A percentile compares a stretch with the other conserved stretches of the same genome.
phyloP scores from a whole-genome alignment of 257 asterid species.

The Catharanthus roseus region DNA sequence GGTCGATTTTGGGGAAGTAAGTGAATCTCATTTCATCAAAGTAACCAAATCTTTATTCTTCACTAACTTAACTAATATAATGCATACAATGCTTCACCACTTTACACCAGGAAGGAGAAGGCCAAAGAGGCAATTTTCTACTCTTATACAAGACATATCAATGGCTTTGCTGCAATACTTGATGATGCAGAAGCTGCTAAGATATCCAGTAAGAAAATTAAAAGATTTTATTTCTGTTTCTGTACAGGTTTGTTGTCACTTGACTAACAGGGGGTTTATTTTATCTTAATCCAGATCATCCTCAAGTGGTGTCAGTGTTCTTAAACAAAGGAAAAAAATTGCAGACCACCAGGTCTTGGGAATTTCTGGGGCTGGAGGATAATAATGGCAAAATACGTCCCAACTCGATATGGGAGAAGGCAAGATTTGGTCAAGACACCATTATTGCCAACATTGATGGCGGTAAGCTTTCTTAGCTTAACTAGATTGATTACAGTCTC shows the following conservation, averaged over 20 bases:
- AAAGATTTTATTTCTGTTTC: neutral
- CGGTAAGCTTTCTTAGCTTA: neutral
- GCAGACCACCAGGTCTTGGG: neutral
- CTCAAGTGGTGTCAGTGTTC: neutral
- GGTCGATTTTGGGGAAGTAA: constrained; percentile 83
- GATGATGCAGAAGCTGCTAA: constrained; percentile 55
- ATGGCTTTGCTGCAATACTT: constrained; percentile 92
- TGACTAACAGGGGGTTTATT: neutral
- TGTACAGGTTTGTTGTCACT: no score
- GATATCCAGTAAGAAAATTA: constrained; percentile 10
- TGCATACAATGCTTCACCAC: constrained; percentile 1
- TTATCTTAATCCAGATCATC: neutral
- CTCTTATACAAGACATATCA: constrained; percentile 78
- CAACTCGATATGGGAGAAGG: neutral
- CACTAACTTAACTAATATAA: neutral
- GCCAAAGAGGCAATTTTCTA: constrained; percentile 75
- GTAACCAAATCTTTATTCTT: neutral
- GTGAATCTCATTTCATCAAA: neutral
- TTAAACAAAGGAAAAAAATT: neutral
- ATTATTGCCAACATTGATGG: neutral
- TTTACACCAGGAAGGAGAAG: constrained; percentile 38
- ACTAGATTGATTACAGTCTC: neutral
- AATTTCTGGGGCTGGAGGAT: neutral
- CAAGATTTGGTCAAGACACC: neutral
- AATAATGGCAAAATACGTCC: neutral